phyloP scores from a whole-genome alignment of 2,329 filamentous ascomycete species.

The Lojkania enalia region DNA sequence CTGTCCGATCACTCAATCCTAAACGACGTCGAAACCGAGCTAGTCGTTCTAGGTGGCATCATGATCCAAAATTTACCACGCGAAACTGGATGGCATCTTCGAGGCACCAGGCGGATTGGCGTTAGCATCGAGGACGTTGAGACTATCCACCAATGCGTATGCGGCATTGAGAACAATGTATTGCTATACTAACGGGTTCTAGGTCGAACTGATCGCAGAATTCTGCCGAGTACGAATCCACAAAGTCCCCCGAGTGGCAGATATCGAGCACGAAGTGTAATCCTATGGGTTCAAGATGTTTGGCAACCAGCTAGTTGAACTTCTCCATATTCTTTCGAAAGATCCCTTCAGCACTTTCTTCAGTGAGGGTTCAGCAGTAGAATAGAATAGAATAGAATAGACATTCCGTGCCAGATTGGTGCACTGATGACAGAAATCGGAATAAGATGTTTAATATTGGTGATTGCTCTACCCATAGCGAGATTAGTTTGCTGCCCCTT shows the following conservation, averaged over 20 bases:
- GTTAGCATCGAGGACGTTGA: slow-evolving; percentile 52
- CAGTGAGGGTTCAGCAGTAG: too few species aligned
- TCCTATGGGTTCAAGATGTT: neutral
- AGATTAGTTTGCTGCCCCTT: too few species aligned
- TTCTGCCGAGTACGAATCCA: slow-evolving; percentile 33
- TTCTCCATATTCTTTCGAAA: too few species aligned
- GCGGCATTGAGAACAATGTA: slow-evolving; percentile 9
- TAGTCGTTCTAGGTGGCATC: slow-evolving; percentile 59
- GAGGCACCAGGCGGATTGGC: slow-evolving; percentile 55
- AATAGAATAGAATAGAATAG: too few species aligned
- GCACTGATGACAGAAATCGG: too few species aligned
- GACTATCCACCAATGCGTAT: slow-evolving; percentile 46
- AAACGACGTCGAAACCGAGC: slow-evolving; percentile 58
- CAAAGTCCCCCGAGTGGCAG: slow-evolving; percentile 34
- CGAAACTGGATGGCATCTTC: slow-evolving; percentile 61
- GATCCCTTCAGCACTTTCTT: too few species aligned
- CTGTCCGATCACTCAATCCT: slow-evolving; percentile 60
- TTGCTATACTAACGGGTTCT: slow-evolving; percentile 10
- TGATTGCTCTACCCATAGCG: too few species aligned
- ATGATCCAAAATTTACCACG: slow-evolving; percentile 60
- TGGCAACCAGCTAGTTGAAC: too few species aligned
- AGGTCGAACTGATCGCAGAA: slow-evolving; percentile 37
- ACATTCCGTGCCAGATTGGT: too few species aligned
- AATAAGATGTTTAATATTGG: too few species aligned
- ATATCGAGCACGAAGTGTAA: slow-evolving; percentile 40